Conservation (phyloP, 2,329 filamentous ascomycete genomes). For the Talaromyces sp. region DNA sequence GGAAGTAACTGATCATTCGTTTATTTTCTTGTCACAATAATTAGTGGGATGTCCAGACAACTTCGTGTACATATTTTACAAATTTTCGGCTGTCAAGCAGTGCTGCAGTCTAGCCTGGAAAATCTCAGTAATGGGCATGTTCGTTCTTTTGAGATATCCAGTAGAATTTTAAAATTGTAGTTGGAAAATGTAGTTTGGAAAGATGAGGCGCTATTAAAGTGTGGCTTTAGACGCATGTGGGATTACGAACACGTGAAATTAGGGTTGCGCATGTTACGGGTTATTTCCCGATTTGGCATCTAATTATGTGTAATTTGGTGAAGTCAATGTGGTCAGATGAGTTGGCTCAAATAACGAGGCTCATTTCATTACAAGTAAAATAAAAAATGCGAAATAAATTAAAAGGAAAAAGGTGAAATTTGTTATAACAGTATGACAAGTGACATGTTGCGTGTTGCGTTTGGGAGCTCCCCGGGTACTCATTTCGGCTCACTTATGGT, state of each 20-base stretch:
- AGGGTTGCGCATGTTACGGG: neutral
- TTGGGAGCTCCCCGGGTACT: neutral
- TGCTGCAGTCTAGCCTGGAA: neutral
- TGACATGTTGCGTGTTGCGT: neutral
- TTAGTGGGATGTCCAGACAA: neutral
- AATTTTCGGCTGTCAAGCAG: neutral
- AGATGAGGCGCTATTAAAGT: neutral
- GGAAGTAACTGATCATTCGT: neutral
- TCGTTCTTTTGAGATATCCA: neutral
- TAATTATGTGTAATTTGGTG: neutral
- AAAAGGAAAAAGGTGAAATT: neutral
- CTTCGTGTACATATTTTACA: neutral
- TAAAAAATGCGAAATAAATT: neutral
- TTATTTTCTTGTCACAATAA: constrained; percentile 1
- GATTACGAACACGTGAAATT: neutral
- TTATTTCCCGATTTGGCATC: neutral
- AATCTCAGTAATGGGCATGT: neutral
- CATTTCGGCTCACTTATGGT: neutral
- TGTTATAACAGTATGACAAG: neutral
- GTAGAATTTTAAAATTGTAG: neutral
- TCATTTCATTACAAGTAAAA: neutral
- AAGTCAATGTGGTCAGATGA: neutral
- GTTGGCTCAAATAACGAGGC: neutral
- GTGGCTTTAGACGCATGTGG: neutral
- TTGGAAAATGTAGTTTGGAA: neutral